A percentile compares a stretch with the other conserved stretches of the same genome.
Conservation (phyloP, 2,329 filamentous ascomycete species). For the Dissoconium aciculare region DNA sequence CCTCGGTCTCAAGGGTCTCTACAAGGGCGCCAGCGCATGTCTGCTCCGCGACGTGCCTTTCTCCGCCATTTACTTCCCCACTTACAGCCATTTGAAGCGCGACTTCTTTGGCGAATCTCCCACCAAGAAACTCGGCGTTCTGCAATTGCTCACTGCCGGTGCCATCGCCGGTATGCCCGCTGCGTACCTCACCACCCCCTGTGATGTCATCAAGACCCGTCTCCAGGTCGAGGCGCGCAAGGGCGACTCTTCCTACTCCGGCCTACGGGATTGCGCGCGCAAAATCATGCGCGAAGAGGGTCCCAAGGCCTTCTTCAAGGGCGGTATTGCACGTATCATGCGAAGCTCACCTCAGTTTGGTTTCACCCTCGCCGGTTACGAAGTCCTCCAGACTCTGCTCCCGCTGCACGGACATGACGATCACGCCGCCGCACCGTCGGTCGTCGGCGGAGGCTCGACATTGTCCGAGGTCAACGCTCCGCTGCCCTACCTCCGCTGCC, state of each 20-base stretch:
- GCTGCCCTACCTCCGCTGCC: conserved; percentile 54
- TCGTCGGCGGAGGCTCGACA: conserved; percentile 38
- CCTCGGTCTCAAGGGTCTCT: conserved; percentile 81
- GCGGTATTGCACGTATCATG: conserved; percentile 84
- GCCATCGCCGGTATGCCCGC: conserved; percentile 54
- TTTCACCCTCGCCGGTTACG: conserved; percentile 91
- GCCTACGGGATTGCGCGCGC: conserved; percentile 67
- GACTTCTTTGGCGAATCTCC: conserved; percentile 84
- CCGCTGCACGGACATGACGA: conserved; percentile 47
- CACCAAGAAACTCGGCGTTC: conserved; percentile 72
- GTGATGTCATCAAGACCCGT: conserved; percentile 97
- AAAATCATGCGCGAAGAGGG: conserved; percentile 85
- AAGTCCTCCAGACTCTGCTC: conserved; percentile 67
- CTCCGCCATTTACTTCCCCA: conserved; percentile 97
- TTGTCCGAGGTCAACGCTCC: conserved; percentile 49
- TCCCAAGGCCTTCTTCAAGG: conserved; percentile 96
- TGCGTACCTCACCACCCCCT: conserved; percentile 83
- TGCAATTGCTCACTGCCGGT: conserved; percentile 85
- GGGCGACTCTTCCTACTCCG: conserved; percentile 77
- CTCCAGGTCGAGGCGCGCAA: conserved; percentile 95
- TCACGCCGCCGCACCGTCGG: conserved; percentile 37
- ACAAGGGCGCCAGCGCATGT: conserved; percentile 93
- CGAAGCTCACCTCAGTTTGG: conserved; percentile 95
- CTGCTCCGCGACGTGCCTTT: conserved; percentile 93
- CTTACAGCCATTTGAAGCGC: conserved; percentile 85